phyloP scores from a whole-genome alignment of 805 yeast genomes.

The Soucietia sequanensis region DNA sequence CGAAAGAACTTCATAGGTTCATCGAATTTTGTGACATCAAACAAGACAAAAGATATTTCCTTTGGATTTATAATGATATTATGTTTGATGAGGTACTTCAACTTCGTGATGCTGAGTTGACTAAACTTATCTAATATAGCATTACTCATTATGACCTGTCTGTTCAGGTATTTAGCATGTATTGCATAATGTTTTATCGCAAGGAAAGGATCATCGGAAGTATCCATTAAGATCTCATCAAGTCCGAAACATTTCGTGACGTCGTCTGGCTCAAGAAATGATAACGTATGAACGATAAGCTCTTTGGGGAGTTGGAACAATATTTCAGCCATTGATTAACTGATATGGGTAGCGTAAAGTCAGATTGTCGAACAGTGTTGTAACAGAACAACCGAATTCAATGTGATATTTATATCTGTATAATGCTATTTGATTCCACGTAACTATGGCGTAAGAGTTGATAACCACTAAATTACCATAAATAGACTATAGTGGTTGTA shows the following conservation, averaged over 20 bases:
- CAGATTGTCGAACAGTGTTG: no score
- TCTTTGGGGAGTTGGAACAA: conserved; percentile 10
- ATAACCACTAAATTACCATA: no score
- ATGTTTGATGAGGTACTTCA: conserved; percentile 16
- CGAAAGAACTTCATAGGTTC: conserved; percentile 4
- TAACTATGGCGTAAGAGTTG: no score
- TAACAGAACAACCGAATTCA: no score
- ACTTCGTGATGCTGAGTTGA: conserved; percentile 1
- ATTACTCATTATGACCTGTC: conserved; percentile 6
- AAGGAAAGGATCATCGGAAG: conserved; percentile 2
- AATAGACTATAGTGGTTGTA: no score
- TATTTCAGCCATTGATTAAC: neutral
- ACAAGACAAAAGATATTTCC: conserved; percentile 13
- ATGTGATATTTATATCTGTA: no score
- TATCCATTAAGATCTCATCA: conserved; percentile 1
- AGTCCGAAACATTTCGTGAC: conserved; percentile 7
- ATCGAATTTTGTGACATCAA: conserved; percentile 10
- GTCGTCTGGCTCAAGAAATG: conserved; percentile 4
- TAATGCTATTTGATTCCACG: no score
- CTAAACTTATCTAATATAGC: neutral
- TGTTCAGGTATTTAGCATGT: conserved; percentile 4
- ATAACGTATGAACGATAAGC: conserved; percentile 5
- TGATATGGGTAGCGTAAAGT: no score
- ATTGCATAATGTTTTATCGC: conserved; percentile 9
- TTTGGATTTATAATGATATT: conserved; percentile 18